Base-by-base conservation (phyloP, 2,329 filamentous ascomycete species). In the Coniochaeta sp. region DNA sequence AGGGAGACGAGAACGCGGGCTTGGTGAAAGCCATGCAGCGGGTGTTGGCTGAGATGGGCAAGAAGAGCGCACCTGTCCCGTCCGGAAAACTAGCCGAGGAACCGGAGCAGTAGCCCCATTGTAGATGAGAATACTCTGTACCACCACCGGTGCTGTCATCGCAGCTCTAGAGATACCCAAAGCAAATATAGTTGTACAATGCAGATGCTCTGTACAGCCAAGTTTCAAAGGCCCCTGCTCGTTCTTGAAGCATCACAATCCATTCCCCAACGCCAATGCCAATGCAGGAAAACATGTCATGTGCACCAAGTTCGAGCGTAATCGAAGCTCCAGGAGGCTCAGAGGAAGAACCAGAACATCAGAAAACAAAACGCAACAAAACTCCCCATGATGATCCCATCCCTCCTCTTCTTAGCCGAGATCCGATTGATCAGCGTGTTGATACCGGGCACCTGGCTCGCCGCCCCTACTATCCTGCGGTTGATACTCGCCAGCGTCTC, bases 341-440 rank as follows among this genome's bases (percentile, higher is more conserved):
- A 95, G 71, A 86, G 77, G 70, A 95, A 89, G 73, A 87, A 96
- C 69, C 93, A 84, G 69, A 98, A 83, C 76, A 96, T 76, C 68
- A 98, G 75, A 71, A 96, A 96, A 76, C 95, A 98, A 67, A 96
- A 83, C 0, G 92, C 93, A 69, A 99, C 92, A 69, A 99, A 96
- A 55, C 81, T 79, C 19, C 91, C 95, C 78, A 99, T 83, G 65
- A 99, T 96, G 66, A 99, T 88, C 33, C 93, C 93, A 74, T 99
- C 95, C 68, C 95, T 87, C 73, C 93, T 86, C 83, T 96, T 96
- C 80, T 96, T 96, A 61, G 91, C 88, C 58, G 93, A 93, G 75
- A 99, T 99, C 76, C 91, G 89, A 58, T 87, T 86, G 68, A 99
- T 98, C 70, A 99, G 78, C 58, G 87, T 87, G 74, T 98, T 99